These are phyloP conservation scores for Bipolaris gigantea DNA, from an alignment of 2,329 filamentous ascomycete genomes.

Conservation along the genomic window DNA sequence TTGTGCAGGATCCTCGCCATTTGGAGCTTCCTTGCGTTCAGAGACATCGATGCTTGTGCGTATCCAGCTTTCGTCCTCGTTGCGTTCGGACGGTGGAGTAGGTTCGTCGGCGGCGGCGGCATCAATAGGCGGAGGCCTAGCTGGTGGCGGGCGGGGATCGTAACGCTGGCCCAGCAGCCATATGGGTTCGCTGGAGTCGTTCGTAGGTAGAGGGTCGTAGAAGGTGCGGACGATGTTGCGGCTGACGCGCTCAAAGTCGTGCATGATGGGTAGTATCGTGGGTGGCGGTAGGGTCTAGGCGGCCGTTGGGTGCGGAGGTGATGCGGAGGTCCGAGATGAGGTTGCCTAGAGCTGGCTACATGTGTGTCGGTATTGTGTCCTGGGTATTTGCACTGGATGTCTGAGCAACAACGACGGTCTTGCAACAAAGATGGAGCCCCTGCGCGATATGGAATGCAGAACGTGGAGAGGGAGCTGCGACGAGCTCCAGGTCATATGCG, in stretches of 20 bases:
- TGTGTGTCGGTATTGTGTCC: conserved; percentile 6
- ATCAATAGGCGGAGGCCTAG: conserved; percentile 24
- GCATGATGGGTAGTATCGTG: conserved; percentile 51
- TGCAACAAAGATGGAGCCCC: neutral
- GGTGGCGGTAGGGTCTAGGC: neutral
- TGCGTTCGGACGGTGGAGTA: conserved; percentile 29
- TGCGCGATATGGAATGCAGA: neutral
- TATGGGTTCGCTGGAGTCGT: conserved; percentile 72
- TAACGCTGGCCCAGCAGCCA: conserved; percentile 79
- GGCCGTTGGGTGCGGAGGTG: conserved; percentile 17
- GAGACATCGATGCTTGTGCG: conserved; percentile 69
- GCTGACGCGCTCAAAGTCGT: conserved; percentile 71
- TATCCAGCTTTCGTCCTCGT: conserved; percentile 59
- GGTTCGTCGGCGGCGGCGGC: conserved; percentile 23
- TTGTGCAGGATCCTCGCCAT: conserved; percentile 40
- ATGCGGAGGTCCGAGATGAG: conserved; percentile 17
- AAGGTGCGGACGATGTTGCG: conserved; percentile 87
- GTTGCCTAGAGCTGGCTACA: conserved; percentile 19
- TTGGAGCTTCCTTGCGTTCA: conserved; percentile 60
- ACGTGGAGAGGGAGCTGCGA: neutral
- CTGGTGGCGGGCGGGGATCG: conserved; percentile 38
- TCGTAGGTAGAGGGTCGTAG: conserved; percentile 86
- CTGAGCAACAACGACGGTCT: neutral
- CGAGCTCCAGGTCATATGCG: conserved; percentile 13
- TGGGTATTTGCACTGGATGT: neutral